These are phyloP conservation scores for Cymbidium sinense DNA, from an alignment of 106 monocot species.

Conservation along the genomic window DNA sequence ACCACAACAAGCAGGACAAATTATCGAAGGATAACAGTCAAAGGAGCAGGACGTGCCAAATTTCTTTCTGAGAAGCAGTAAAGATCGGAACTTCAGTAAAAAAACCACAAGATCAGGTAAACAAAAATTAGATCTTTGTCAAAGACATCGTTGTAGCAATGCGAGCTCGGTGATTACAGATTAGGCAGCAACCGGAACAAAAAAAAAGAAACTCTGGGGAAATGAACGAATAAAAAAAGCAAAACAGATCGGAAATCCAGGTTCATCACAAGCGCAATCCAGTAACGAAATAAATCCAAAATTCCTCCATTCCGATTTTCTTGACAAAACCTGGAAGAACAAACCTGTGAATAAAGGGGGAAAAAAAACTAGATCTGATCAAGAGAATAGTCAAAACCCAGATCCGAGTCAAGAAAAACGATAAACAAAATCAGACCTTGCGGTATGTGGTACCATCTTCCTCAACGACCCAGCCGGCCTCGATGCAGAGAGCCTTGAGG, in stretches of 20 bases:
- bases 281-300: neutral
- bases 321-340: too few species aligned
- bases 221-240: neutral
- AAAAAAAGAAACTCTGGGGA: neutral
- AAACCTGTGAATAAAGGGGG: too few species aligned
- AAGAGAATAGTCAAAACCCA: neutral
- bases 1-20: too few species aligned
- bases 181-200: neutral
- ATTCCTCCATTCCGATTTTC: too few species aligned
- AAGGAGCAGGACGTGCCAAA: too few species aligned
- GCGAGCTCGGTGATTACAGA: neutral
- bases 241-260: neutral
- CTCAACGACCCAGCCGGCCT: conserved; percentile 39
- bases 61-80: too few species aligned
- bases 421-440: conserved; percentile 20
- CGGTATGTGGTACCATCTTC: conserved; percentile 38
- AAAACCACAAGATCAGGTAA: too few species aligned
- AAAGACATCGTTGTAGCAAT: too few species aligned
- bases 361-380: neutral
- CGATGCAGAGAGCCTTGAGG: conserved; percentile 25
- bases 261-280: neutral
- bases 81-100: too few species aligned
- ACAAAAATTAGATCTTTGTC: too few species aligned
- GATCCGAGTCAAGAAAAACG: neutral
- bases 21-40: too few species aligned